Percentiles rank a stretch among this genome's conserved stretches.
These are phyloP conservation scores for Melaleuca alternifolia DNA, from an alignment of 345 rosid genomes.

Conservation along the genomic window DNA sequence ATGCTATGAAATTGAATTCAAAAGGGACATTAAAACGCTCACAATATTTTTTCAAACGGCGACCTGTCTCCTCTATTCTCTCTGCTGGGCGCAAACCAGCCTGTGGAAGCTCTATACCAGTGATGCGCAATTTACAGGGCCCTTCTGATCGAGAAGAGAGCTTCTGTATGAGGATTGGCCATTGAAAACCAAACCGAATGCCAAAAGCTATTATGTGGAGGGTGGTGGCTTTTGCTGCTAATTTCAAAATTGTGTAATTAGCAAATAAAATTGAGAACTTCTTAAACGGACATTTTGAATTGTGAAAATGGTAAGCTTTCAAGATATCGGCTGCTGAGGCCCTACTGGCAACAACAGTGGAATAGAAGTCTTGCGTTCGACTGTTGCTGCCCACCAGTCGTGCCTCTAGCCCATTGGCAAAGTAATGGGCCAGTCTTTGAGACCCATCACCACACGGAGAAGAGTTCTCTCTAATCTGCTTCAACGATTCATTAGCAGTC, in stretches of 20 bases:
- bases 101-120: slow-evolving; percentile 25
- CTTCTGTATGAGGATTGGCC: slow-evolving; percentile 17
- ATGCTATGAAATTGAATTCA: slow-evolving; percentile 18
- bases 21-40: slow-evolving; percentile 19
- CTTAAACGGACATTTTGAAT: slow-evolving; percentile 16
- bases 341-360: slow-evolving; percentile 1
- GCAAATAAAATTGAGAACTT: slow-evolving; percentile 8
- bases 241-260: slow-evolving; percentile 2
- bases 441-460: slow-evolving; percentile 63
- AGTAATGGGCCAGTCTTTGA: slow-evolving; percentile 78
- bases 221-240: slow-evolving; percentile 7
- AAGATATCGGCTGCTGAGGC: slow-evolving; percentile 6
- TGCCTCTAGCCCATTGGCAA: slow-evolving; percentile 72
- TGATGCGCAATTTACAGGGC: slow-evolving; percentile 17
- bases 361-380: slow-evolving; percentile 16
- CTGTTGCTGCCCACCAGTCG: slow-evolving; percentile 47
- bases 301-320: slow-evolving; percentile 11
- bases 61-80: slow-evolving; percentile 17
- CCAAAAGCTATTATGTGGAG: slow-evolving; percentile 9
- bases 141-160: slow-evolving; percentile 9
- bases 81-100: slow-evolving; percentile 23
- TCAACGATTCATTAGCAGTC: slow-evolving; percentile 60
- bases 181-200: slow-evolving; percentile 18
- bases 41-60: slow-evolving; percentile 13
- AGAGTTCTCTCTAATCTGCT: slow-evolving; percentile 63